Evolutionary conservation across 805 yeast genomes (phyloP).

Genomic region (Tetrapisispora fleetii): DNA sequence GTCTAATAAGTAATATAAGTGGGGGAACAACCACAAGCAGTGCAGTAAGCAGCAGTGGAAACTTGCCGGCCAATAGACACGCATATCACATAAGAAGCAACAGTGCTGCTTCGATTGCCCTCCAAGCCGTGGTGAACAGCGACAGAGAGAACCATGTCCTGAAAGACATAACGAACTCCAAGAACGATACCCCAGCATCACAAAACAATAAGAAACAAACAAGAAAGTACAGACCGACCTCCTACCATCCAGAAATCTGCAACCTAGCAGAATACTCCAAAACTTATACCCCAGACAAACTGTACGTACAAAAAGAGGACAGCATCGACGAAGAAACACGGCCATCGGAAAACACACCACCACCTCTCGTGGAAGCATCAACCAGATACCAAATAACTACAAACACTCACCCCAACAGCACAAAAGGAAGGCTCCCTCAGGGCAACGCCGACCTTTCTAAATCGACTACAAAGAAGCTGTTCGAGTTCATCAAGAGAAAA

Average conservation of each 20-base stretch:
- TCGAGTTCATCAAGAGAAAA: slow-evolving; percentile 70
- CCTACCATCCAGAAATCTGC: slow-evolving; percentile 52
- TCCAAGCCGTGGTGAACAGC: slow-evolving; percentile 69
- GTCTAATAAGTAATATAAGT: not conserved
- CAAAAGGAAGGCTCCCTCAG: not conserved
- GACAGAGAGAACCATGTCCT: slow-evolving; percentile 26
- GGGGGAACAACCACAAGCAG: slow-evolving; percentile 32
- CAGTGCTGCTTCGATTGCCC: slow-evolving; percentile 54
- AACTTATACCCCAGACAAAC: not conserved
- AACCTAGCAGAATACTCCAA: not conserved
- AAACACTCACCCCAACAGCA: not conserved
- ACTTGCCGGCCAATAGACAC: slow-evolving; percentile 13
- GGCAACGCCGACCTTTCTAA: not conserved
- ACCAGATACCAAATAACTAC: not conserved
- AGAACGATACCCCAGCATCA: not conserved
- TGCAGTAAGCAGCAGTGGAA: slow-evolving; percentile 14
- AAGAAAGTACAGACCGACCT: slow-evolving; percentile 71
- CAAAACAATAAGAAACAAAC: slow-evolving; percentile 9
- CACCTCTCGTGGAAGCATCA: no score
- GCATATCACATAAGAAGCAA: slow-evolving; percentile 11
- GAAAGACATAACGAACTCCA: not conserved
- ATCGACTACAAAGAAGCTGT: slow-evolving; percentile 69
- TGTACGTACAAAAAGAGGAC: not conserved
- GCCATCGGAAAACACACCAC: not conserved
- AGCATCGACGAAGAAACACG: not conserved